Evolutionary conservation across 1,284 basidiomycete species (phyloP), one percentile per base, ranked within the genome.

Genomic region (Ustilago cynodontis): DNA sequence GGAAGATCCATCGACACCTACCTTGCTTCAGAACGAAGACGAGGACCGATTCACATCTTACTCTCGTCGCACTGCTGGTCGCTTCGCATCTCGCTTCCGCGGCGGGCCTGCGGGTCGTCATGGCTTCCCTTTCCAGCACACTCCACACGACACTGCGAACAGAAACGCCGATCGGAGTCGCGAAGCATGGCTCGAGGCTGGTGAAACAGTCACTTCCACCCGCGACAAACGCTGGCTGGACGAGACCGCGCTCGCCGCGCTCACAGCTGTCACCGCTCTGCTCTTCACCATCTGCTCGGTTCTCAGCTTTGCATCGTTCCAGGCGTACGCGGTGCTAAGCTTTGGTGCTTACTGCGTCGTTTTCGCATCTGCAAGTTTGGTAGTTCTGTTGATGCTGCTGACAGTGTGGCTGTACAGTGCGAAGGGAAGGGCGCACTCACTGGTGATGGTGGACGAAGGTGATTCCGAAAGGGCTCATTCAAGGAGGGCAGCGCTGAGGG

Each of bases 191-290:
- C 55, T 71, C 47, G 55, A 65, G 22, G 63, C 63, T 6, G 69
- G 62, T 13, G 59, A 65, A 28, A 47, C 31, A 14, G 63, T 71
- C 9, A 51, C 49, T 2, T 31, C 63, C 18, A 61, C 47, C 6
- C 62, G 59, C 39, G 71, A 71, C 56, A 77, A 74, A 41, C 56
- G 65, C 18, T 76, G 75, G 71, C 52, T 66, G 35, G 59, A 78
- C 59, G 65, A 71, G 43, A 58, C 65, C 9, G 76, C 68, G 5
- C 59, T 74, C 11, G 68, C 73, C 24, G 65, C 66, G 1, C 11
- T 64, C 35, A 63, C 65, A 3, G 39, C 49, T 5, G 52, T 63
- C 14, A 60, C 55, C 2, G 55, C 59, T n/a, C 47, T 78, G 16
- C 45, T 60, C 16, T 71, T 71, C 45, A 76, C 49, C 1, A 28